These are phyloP conservation scores for Penicillium occitanis DNA, from an alignment of 2,329 filamentous ascomycete genomes.

Conservation along the genomic window DNA sequence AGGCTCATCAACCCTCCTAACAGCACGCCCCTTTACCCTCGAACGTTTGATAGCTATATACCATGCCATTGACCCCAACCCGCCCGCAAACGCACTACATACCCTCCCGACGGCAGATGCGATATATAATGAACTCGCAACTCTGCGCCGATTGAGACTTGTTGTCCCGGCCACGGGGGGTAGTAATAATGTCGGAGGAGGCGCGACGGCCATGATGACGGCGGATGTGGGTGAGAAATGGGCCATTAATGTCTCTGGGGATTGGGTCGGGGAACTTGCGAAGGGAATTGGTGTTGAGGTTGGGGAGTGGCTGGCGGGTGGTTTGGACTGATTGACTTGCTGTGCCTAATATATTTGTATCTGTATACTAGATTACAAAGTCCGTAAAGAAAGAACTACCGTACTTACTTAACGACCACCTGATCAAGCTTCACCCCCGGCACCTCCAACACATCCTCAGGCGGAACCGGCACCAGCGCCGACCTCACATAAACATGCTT, in stretches of 20 bases:
- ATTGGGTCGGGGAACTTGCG: conserved; percentile 48
- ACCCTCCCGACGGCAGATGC: conserved; percentile 42
- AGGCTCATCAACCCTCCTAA: conserved; percentile 42
- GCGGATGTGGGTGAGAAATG: conserved; percentile 48
- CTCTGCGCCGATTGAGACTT: conserved; percentile 47
- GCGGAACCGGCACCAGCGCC: background rate
- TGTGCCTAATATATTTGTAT: background rate
- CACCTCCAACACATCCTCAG: background rate
- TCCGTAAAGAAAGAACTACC: background rate
- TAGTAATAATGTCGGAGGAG: conserved; percentile 24
- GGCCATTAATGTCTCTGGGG: conserved; percentile 49
- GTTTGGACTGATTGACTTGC: conserved; percentile 32
- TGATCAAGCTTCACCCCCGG: background rate
- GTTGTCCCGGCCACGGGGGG: conserved; percentile 43
- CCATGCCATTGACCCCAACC: conserved; percentile 49
- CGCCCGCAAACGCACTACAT: conserved; percentile 41
- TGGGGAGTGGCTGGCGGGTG: conserved; percentile 46
- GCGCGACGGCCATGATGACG: conserved; percentile 35
- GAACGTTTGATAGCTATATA: conserved; percentile 51
- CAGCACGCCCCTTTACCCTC: conserved; percentile 45
- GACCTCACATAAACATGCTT: conserved; percentile 6
- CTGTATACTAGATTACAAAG: background rate
- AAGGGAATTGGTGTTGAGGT: conserved; percentile 48
- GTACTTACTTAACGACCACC: background rate
- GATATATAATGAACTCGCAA: conserved; percentile 48